These are phyloP conservation scores for Penicillium sp. DNA, from an alignment of 2,329 filamentous ascomycete genomes.

Conservation along the genomic window DNA sequence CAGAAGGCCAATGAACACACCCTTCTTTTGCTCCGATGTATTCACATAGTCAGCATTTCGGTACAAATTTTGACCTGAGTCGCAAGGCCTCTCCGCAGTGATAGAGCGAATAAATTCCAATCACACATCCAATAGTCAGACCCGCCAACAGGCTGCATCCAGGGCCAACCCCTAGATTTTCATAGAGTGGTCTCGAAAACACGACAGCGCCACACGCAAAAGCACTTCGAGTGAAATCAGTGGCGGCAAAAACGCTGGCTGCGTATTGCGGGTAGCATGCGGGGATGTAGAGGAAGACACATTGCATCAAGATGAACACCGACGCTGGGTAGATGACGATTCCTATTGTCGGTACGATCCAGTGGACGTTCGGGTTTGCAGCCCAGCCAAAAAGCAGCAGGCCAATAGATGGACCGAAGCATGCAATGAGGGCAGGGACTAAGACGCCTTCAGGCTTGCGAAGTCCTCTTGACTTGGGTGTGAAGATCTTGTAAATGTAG, in stretches of 20 bases:
- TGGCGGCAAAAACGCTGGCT: constrained; percentile 32
- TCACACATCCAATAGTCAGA: constrained; percentile 23
- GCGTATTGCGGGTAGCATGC: constrained; percentile 25
- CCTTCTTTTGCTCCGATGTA: background rate
- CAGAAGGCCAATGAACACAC: background rate
- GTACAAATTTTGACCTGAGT: constrained; percentile 6
- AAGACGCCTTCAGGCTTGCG: constrained; percentile 52
- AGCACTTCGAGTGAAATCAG: constrained; percentile 29
- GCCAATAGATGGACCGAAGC: constrained; percentile 54
- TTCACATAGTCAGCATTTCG: background rate
- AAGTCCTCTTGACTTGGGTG: constrained; percentile 51
- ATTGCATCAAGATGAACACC: constrained; percentile 42
- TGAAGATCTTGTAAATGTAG: constrained; percentile 52
- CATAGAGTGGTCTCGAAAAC: constrained; percentile 25
- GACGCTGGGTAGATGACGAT: constrained; percentile 35
- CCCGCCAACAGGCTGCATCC: constrained; percentile 34
- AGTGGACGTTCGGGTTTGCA: constrained; percentile 20
- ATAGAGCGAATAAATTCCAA: constrained; percentile 19
- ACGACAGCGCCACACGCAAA: constrained; percentile 36
- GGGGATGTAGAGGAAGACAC: constrained; percentile 34
- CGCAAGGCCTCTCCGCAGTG: constrained; percentile 12
- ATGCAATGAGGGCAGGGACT: constrained; percentile 51
- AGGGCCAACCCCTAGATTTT: constrained; percentile 24
- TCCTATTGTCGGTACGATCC: constrained; percentile 36
- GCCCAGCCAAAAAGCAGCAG: constrained; percentile 50